phyloP scores from a whole-genome alignment of 2,329 filamentous ascomycete genomes.

The Paecilomyces formosus region DNA sequence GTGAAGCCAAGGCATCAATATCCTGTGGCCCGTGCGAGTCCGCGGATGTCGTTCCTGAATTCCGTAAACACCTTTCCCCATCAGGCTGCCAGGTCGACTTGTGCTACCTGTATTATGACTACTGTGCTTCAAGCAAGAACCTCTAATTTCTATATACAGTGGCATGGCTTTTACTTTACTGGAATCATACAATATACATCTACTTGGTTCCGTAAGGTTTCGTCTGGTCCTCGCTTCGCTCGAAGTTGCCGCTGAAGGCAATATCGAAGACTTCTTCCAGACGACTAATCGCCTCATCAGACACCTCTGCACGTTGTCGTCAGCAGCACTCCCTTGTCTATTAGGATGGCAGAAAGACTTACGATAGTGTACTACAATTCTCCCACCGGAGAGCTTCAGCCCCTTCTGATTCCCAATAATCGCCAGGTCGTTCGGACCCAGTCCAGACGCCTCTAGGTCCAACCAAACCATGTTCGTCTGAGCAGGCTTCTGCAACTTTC shows the following conservation, averaged over 20 bases:
- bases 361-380: slow-evolving; percentile 63
- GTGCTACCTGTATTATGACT: no score
- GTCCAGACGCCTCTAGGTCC: slow-evolving; percentile 57
- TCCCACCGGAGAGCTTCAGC: slow-evolving; percentile 48
- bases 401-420: slow-evolving; percentile 51
- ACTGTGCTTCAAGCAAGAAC: neutral
- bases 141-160: neutral
- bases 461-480: slow-evolving; percentile 94
- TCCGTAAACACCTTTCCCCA: slow-evolving; percentile 6
- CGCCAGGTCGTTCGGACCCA: slow-evolving; percentile 47
- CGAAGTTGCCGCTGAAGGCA: slow-evolving; percentile 24
- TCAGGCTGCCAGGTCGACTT: neutral
- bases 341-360: slow-evolving; percentile 13
- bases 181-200: neutral
- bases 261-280: slow-evolving; percentile 50
- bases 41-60: slow-evolving; percentile 14
- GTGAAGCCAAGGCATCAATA: slow-evolving; percentile 19
- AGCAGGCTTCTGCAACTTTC: slow-evolving; percentile 59
- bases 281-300: slow-evolving; percentile 53
- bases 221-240: slow-evolving; percentile 23
- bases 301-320: slow-evolving; percentile 47
- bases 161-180: neutral
- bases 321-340: slow-evolving; percentile 7
- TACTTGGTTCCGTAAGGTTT: slow-evolving; percentile 25
- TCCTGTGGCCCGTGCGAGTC: neutral